A percentile compares a stretch with the other conserved stretches of the same genome.
Evolutionary conservation across 495 filamentous ascomycete species (phyloP).

Genomic region (Achaetomiella virescens): DNA sequence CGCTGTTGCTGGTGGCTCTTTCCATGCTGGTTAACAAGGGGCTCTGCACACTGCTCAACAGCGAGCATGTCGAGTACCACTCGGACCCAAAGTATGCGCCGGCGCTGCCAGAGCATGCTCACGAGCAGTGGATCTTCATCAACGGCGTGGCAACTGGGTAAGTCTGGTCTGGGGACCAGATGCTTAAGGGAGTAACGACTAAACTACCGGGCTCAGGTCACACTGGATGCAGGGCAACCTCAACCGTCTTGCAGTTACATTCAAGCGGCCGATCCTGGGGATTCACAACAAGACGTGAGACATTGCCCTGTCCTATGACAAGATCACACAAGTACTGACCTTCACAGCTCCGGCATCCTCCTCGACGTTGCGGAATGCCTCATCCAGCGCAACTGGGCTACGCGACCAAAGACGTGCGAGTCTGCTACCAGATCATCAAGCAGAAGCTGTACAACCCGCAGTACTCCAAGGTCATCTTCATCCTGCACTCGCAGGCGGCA

Average conservation of each 20-base stretch:
- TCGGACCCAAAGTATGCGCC: slow-evolving; percentile 41
- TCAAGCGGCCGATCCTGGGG: slow-evolving; percentile 67
- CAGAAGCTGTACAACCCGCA: slow-evolving; percentile 49
- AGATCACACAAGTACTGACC: neutral
- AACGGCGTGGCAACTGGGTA: slow-evolving; percentile 63
- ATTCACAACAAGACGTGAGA: slow-evolving; percentile 71
- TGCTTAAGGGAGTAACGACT: no score
- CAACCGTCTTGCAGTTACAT: slow-evolving; percentile 65
- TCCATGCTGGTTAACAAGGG: slow-evolving; percentile 43
- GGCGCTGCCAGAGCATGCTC: slow-evolving; percentile 35
- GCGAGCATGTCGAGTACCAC: slow-evolving; percentile 34
- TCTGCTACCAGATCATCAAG: slow-evolving; percentile 52
- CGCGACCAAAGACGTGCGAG: slow-evolving; percentile 61
- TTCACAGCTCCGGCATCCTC: slow-evolving; percentile 48
- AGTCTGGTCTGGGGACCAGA: slow-evolving; percentile 10
- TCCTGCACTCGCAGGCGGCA: slow-evolving; percentile 77
- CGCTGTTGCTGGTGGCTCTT: slow-evolving; percentile 26
- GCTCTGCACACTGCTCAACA: slow-evolving; percentile 48
- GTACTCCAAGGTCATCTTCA: slow-evolving; percentile 66
- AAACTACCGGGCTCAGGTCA: slow-evolving; percentile 25
- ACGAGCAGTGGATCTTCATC: slow-evolving; percentile 70
- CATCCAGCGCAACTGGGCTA: slow-evolving; percentile 71
- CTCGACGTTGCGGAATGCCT: slow-evolving; percentile 74
- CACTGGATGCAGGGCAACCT: slow-evolving; percentile 63
- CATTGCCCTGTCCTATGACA: neutral